Percentiles rank a stretch among this genome's conserved stretches.
phyloP scores from a whole-genome alignment of 2,329 filamentous ascomycete genomes.

The Metarhizium rileyi region DNA sequence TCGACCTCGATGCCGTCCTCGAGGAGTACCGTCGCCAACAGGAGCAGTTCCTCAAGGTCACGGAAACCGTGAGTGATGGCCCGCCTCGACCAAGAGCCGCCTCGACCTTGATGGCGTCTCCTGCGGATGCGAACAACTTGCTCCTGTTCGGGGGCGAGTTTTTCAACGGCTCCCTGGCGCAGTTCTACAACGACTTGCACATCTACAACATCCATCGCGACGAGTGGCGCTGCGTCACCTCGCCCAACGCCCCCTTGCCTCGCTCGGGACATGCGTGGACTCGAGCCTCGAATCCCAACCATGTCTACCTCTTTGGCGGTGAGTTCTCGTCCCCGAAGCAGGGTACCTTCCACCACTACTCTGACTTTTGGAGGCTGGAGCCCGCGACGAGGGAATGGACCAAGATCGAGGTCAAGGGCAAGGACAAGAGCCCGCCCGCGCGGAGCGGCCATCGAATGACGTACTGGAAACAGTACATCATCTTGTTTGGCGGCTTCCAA shows the following conservation, averaged over 20 bases:
- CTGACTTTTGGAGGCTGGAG: constrained; percentile 94
- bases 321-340: constrained; percentile 97
- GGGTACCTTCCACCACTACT: constrained; percentile 98
- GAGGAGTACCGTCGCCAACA: constrained; percentile 90
- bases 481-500: constrained; percentile 94
- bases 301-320: constrained; percentile 87
- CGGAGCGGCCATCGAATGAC: constrained; percentile 93
- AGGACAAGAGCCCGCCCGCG: constrained; percentile 70
- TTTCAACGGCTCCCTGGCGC: constrained; percentile 82
- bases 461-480: constrained; percentile 92
- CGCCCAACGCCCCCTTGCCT: constrained; percentile 83
- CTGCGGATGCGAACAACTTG: constrained; percentile 76
- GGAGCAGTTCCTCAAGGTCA: constrained; percentile 88
- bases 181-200: constrained; percentile 57
- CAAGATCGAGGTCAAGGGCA: constrained; percentile 69
- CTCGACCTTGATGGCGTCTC: constrained; percentile 73
- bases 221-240: constrained; percentile 85
- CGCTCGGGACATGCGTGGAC: constrained; percentile 93
- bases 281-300: constrained; percentile 71
- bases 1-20: constrained; percentile 86
- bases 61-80: constrained; percentile 60
- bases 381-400: constrained; percentile 81
- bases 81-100: constrained; percentile 74
- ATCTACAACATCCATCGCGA: constrained; percentile 71
- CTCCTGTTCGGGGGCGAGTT: constrained; percentile 93